Percentiles rank a stretch among this genome's conserved stretches.
Conservation (phyloP, 2,329 filamentous ascomycete species). For the Aspergillus pseudoterreus region DNA sequence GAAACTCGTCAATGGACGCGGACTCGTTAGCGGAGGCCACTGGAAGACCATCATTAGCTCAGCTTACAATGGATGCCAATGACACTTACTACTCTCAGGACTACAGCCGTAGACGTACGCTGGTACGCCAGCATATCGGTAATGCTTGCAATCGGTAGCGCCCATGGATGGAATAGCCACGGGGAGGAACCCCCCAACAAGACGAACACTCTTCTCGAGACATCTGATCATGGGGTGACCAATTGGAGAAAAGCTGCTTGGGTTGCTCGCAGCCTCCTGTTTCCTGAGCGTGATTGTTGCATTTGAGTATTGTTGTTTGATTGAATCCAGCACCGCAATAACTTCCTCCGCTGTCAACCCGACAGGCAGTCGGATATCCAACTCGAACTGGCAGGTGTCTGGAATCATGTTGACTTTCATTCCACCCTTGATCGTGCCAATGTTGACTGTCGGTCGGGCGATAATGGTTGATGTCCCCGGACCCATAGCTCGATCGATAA, state of each 20-base stretch:
- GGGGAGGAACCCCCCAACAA: constrained; percentile 12
- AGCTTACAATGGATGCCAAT: not conserved
- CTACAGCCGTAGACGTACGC: constrained; percentile 34
- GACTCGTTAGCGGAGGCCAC: not conserved
- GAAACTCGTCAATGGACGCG: not conserved
- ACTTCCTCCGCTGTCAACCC: constrained; percentile 24
- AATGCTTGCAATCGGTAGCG: constrained; percentile 43
- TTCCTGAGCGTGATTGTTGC: not conserved
- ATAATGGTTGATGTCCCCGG: constrained; percentile 29
- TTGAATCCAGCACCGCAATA: not conserved
- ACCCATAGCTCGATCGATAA: not conserved
- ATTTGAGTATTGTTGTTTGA: not conserved
- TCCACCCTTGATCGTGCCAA: constrained; percentile 40
- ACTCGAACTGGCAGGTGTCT: constrained; percentile 34
- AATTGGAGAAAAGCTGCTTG: not conserved
- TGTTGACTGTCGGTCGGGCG: constrained; percentile 38
- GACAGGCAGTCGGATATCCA: constrained; percentile 40
- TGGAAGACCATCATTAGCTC: not conserved
- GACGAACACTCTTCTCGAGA: not conserved
- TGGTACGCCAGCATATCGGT: constrained; percentile 33
- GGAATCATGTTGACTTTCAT: constrained; percentile 44
- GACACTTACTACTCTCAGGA: not conserved
- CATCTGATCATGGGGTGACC: not conserved
- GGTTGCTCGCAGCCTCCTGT: not conserved
- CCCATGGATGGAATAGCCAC: constrained; percentile 36